Evolutionary conservation across 2,329 filamentous ascomycete species (phyloP).

Genomic region (Fusarium avenaceum): DNA sequence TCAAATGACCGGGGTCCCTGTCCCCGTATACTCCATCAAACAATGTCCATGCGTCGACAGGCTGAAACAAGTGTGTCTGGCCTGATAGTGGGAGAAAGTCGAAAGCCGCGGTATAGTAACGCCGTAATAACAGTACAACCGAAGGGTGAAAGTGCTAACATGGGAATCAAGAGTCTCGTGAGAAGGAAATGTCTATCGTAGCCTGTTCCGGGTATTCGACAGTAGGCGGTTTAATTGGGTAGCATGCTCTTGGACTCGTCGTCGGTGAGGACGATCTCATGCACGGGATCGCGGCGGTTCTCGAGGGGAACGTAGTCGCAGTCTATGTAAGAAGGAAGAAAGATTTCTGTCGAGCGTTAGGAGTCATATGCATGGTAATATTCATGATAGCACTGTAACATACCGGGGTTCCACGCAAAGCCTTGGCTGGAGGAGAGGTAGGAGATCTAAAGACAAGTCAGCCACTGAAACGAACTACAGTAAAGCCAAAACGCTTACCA

Average conservation of each 20-base stretch:
- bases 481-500: constrained; percentile 65
- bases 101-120: constrained; percentile 36
- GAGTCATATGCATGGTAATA: constrained; percentile 5
- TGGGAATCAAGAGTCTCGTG: constrained; percentile 45
- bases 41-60: constrained; percentile 32
- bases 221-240: constrained; percentile 65
- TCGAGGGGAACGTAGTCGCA: constrained; percentile 81
- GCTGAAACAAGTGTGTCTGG: constrained; percentile 32
- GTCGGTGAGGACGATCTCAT: constrained; percentile 82
- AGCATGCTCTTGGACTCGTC: constrained; percentile 79
- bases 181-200: constrained; percentile 49
- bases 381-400: constrained; percentile 29
- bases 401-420: constrained; percentile 86
- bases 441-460: constrained; percentile 71
- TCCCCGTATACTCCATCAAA: constrained; percentile 45
- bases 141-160: constrained; percentile 30
- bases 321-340: constrained; percentile 82
- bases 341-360: constrained; percentile 72
- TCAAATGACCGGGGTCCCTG: constrained; percentile 42
- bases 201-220: constrained; percentile 37
- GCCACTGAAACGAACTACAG: neutral
- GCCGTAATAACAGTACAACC: constrained; percentile 31
- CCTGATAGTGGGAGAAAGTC: constrained; percentile 16
- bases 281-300: constrained; percentile 80
- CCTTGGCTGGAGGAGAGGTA: constrained; percentile 85